A percentile compares a stretch with the other conserved stretches of the same genome.
These are phyloP conservation scores for Lepidium didymum DNA, from an alignment of 345 rosid genomes.

Conservation along the genomic window DNA sequence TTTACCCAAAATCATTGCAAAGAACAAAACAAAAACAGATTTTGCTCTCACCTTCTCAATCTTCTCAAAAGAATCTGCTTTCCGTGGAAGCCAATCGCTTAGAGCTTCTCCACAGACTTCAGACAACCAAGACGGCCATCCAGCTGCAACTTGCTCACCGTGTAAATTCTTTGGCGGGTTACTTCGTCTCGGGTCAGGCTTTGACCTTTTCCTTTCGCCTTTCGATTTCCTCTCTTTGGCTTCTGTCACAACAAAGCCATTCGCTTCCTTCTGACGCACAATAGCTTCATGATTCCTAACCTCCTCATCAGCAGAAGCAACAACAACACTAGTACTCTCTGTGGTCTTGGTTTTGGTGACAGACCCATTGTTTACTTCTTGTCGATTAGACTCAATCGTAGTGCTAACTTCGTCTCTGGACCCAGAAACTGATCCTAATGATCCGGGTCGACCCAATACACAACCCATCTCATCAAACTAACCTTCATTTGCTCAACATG, in stretches of 20 bases:
- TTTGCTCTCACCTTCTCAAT: constrained; percentile 64
- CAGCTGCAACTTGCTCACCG: constrained; percentile 92
- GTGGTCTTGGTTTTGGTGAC: constrained; percentile 25
- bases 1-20: not conserved
- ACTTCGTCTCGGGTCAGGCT: constrained; percentile 51
- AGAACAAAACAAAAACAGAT: constrained; percentile 3
- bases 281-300: constrained; percentile 42
- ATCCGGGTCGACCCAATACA: constrained; percentile 71
- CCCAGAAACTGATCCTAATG: constrained; percentile 49
- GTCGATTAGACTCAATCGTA: constrained; percentile 41
- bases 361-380: constrained; percentile 31
- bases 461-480: constrained; percentile 83
- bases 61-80: constrained; percentile 93
- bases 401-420: constrained; percentile 44
- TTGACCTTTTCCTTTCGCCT: constrained; percentile 61
- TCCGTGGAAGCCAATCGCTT: constrained; percentile 89
- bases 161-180: constrained; percentile 57
- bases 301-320: constrained; percentile 32
- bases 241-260: constrained; percentile 31
- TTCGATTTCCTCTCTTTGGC: constrained; percentile 47
- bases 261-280: constrained; percentile 34
- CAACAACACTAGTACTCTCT: constrained; percentile 10
- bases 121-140: constrained; percentile 93
- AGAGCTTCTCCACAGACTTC: constrained; percentile 94
- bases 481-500: constrained; percentile 55